Conservation (phyloP, 768 basidiomycete genomes). For the Boletus barrowsii region DNA sequence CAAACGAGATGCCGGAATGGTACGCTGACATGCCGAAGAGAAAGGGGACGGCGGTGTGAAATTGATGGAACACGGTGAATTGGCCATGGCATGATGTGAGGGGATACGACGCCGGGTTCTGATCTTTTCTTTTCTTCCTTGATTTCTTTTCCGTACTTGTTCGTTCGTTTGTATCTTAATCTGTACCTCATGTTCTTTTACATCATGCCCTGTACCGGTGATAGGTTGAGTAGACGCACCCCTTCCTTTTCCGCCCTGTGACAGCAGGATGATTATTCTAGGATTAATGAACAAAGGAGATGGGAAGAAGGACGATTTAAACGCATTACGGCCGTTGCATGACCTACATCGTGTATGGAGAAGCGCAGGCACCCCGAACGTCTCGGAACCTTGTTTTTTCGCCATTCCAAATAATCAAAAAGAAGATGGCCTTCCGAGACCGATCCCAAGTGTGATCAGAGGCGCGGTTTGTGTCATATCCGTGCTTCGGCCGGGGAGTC, state of each 20-base stretch:
- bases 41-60: slow-evolving; percentile 26
- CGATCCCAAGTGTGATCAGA: slow-evolving; percentile 5
- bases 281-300: slow-evolving; percentile 22
- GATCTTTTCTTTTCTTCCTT: slow-evolving; percentile 4
- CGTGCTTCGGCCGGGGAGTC: not conserved
- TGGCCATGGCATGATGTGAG: slow-evolving; percentile 13
- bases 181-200: slow-evolving; percentile 14
- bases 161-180: slow-evolving; percentile 13
- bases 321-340: slow-evolving; percentile 21
- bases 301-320: slow-evolving; percentile 16
- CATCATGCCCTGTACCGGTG: slow-evolving; percentile 7
- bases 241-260: slow-evolving; percentile 3
- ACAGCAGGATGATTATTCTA: slow-evolving; percentile 20
- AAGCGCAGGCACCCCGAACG: slow-evolving; percentile 21
- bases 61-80: slow-evolving; percentile 10
- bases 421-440: not conserved
- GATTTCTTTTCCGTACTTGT: not conserved
- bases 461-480: not conserved
- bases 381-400: slow-evolving; percentile 29
- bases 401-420: not conserved
- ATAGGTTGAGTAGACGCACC: not conserved
- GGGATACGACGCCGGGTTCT: slow-evolving; percentile 1
- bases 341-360: slow-evolving; percentile 13
- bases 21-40: slow-evolving; percentile 68
- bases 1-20: slow-evolving; percentile 75